Percentiles rank a stretch among this genome's conserved stretches.
phyloP scores from a whole-genome alignment of 805 yeast genomes.

The Nakazawaea sp. region DNA sequence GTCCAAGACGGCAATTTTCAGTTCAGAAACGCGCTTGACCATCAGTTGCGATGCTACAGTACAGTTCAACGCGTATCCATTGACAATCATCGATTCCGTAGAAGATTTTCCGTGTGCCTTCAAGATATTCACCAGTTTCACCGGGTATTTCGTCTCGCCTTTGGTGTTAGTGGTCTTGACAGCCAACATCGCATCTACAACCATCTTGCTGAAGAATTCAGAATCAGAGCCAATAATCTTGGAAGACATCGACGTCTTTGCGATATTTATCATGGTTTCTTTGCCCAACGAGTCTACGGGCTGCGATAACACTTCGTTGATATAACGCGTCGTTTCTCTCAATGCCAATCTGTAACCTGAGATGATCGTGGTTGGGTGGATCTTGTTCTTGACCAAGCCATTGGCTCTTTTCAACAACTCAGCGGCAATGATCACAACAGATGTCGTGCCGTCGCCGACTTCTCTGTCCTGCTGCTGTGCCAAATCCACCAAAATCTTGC shows the following conservation, averaged over 20 bases:
- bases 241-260: constrained; percentile 95
- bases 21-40: constrained; percentile 63
- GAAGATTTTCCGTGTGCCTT: constrained; percentile 97
- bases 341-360: constrained; percentile 93
- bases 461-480: constrained; percentile 99
- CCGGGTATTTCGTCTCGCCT: constrained; percentile 90
- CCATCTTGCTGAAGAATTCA: constrained; percentile 83
- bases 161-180: constrained; percentile 85
- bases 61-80: constrained; percentile 95
- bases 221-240: constrained; percentile 94
- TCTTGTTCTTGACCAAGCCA: constrained; percentile 85
- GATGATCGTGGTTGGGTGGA: constrained; percentile 97
- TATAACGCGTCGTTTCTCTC: constrained; percentile 83
- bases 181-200: constrained; percentile 91
- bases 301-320: constrained; percentile 76
- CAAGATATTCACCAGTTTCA: constrained; percentile 91
- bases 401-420: constrained; percentile 90
- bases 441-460: constrained; percentile 97
- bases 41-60: constrained; percentile 97
- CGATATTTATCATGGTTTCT: constrained; percentile 82
- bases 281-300: constrained; percentile 77
- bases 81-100: constrained; percentile 74
- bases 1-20: constrained; percentile 84
- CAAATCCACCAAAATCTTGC: constrained; percentile 90
- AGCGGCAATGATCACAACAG: constrained; percentile 93